Evolutionary conservation across 192 early-diverging fungal genomes (phyloP).

Genomic region (Backusella westeae): DNA sequence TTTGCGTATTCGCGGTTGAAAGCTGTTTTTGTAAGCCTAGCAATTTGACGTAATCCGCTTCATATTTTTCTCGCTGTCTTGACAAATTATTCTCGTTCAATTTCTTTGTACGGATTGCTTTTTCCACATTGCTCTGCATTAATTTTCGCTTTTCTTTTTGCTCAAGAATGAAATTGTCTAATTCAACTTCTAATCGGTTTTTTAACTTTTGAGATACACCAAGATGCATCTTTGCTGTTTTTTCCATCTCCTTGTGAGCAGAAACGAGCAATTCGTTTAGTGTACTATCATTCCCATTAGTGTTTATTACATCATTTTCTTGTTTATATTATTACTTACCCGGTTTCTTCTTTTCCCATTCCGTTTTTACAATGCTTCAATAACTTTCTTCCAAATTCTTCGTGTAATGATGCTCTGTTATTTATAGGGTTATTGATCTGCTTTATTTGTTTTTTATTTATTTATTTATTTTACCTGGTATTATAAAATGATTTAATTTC

Average conservation of each 20-base stretch:
- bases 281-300: slow-evolving; percentile 35
- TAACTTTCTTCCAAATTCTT: slow-evolving; percentile 69
- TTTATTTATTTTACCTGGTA: slow-evolving; percentile 37
- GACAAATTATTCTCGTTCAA: slow-evolving; percentile 18
- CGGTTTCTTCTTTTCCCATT: slow-evolving; percentile 68
- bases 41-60: slow-evolving; percentile 49
- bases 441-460: background rate
- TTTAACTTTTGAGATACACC: slow-evolving; percentile 64
- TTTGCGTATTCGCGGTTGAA: background rate
- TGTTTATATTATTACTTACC: slow-evolving; percentile 35
- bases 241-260: slow-evolving; percentile 60
- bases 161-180: slow-evolving; percentile 59
- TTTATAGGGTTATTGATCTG: background rate
- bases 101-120: slow-evolving; percentile 52
- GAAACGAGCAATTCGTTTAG: slow-evolving; percentile 56
- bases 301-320: background rate
- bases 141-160: slow-evolving; percentile 65
- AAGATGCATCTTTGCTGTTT: slow-evolving; percentile 58
- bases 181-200: slow-evolving; percentile 54
- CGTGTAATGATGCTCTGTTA: slow-evolving; percentile 60
- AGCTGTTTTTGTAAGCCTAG: slow-evolving; percentile 41
- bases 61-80: slow-evolving; percentile 52
- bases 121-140: slow-evolving; percentile 48
- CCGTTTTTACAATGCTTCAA: slow-evolving; percentile 56
- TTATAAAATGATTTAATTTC: slow-evolving; percentile 64